phyloP scores from a whole-genome alignment of 129 eudicot genomes.

The Escallonia herrerae region DNA sequence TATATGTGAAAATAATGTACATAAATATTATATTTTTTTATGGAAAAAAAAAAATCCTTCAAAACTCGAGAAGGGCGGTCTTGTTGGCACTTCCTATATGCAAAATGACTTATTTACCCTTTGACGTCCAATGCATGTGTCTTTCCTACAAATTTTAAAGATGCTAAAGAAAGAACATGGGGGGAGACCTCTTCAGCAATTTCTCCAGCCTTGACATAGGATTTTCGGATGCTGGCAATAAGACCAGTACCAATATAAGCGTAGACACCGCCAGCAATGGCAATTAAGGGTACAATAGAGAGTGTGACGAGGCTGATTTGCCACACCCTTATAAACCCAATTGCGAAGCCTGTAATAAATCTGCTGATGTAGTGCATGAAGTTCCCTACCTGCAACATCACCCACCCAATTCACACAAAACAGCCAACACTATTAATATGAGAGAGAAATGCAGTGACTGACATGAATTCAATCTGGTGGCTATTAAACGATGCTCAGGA shows the following conservation, averaged over 20 bases:
- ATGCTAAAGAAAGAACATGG: slow-evolving; percentile 1
- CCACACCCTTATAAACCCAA: slow-evolving; percentile 92
- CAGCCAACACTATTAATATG: not conserved
- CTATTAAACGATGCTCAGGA: too few relatives aligned
- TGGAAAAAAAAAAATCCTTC: too few relatives aligned
- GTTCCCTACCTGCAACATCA: slow-evolving; percentile 74
- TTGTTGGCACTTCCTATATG: too few relatives aligned
- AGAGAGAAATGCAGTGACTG: too few relatives aligned
- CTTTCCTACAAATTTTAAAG: not conserved
- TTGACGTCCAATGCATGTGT: not conserved
- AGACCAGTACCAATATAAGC: slow-evolving; percentile 91
- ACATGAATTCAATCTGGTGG: too few relatives aligned
- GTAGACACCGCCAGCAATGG: slow-evolving; percentile 93
- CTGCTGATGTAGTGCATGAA: slow-evolving; percentile 95
- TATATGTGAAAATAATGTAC: too few relatives aligned
- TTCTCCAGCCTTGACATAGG: slow-evolving; percentile 94
- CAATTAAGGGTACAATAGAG: slow-evolving; percentile 90
- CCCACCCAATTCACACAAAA: too few relatives aligned
- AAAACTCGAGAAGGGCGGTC: too few relatives aligned
- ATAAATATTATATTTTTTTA: too few relatives aligned
- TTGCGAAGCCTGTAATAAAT: slow-evolving; percentile 69
- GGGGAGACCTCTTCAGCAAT: slow-evolving; percentile 88
- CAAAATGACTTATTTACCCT: too few relatives aligned
- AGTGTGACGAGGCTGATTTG: slow-evolving; percentile 92
- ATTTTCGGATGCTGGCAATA: slow-evolving; percentile 77